Evolutionary conservation across 441 rosid genomes (phyloP), one percentile per base, ranked within the genome.

Genomic region (Euphorbia corollata): DNA sequence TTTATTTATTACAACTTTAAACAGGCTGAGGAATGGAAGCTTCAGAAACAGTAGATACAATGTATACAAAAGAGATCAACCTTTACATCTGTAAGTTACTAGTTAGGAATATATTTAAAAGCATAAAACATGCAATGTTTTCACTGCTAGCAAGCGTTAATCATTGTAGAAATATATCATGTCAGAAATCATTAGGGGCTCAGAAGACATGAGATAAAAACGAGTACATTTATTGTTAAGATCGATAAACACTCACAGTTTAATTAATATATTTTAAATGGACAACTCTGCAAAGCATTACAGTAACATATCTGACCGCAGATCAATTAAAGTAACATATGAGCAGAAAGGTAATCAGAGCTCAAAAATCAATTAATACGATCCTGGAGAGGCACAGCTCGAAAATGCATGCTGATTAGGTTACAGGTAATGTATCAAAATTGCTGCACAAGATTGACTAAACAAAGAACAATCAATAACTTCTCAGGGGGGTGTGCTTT

Each of bases 61-160:
- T 10, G 24, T 36, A 22, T 48, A 27, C 47, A 41, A 27, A 30
- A 55, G 66, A 66, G 61, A 34, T 59, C 27, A 60, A 53, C 45
- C 10, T 23, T 51, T 50, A 51, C 23, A 59, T 22, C 19, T 54
- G 47, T 45, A 36, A 38, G 58, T n/a, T 16, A 55, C 41, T 11
- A 4, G 30, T 23, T 30, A 9, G 30, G 41, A 12, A 20, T 11
- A 19, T 61, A 30, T 32, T 71, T 0, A 36, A 61, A 13, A 27
- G 41, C 11, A 7, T 36, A 5, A 5, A 36, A 34, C 16, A n/a
- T 11, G 13, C 56, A 58, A 39, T 32, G 43, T 19, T 58, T 34
- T 1, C 8, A 18, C 15, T 39, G 43, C 30, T 20, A 23, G 3
- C 27, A 15, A 32, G 6, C 8, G 48, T n/a, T 36, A 41, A 34